These are phyloP conservation scores for Syzygium jambos DNA, from an alignment of 345 rosid genomes.

Conservation along the genomic window DNA sequence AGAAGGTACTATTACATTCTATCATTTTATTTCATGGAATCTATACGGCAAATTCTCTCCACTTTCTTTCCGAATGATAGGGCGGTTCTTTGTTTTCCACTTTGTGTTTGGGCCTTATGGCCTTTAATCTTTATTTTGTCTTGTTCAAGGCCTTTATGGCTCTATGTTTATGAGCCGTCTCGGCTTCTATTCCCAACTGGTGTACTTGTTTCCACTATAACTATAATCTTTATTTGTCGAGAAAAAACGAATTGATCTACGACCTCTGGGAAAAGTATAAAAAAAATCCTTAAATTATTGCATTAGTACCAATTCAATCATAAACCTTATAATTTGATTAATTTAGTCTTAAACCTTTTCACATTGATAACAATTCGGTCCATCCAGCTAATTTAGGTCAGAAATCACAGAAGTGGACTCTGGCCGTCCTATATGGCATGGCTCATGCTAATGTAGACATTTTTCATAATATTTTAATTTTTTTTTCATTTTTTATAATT, in stretches of 20 bases:
- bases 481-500: no score
- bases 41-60: neutral
- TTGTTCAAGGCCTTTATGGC: neutral
- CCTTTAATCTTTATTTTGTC: neutral
- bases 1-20: neutral
- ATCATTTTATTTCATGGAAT: neutral
- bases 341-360: no score
- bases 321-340: no score
- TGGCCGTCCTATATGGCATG: no score
- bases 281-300: no score
- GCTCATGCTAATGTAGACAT: no score
- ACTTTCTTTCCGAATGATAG: neutral
- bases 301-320: no score
- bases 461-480: no score
- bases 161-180: neutral
- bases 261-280: neutral
- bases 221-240: neutral
- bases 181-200: neutral
- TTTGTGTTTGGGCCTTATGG: neutral
- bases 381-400: no score
- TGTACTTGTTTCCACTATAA: neutral
- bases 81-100: neutral
- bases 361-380: no score
- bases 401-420: no score
- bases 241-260: neutral